Percentiles rank a stretch among this genome's conserved stretches.
These are phyloP conservation scores for Phycomyces blakesleeanus DNA, from an alignment of 192 early-diverging fungal species.

Conservation along the genomic window DNA sequence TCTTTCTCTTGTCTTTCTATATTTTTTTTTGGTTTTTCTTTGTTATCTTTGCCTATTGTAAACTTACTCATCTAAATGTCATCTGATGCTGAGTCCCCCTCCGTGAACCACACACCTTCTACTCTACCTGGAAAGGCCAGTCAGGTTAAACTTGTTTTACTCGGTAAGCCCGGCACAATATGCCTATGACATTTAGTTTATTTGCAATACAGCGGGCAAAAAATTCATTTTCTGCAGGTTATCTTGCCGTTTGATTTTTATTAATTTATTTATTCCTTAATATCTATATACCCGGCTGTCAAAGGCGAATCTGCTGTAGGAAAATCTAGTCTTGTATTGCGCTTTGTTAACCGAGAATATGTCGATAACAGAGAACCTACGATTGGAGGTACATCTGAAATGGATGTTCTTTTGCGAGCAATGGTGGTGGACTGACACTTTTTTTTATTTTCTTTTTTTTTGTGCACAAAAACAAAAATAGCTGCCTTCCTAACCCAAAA, in stretches of 20 bases:
- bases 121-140: constrained; percentile 65
- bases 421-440: neutral
- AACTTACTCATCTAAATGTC: constrained; percentile 1
- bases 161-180: constrained; percentile 46
- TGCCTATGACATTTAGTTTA: too few species aligned
- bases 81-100: constrained; percentile 18
- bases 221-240: neutral
- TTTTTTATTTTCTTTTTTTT: too few species aligned
- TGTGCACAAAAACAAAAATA: too few species aligned
- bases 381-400: constrained; percentile 74
- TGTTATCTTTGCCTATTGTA: neutral
- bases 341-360: constrained; percentile 94
- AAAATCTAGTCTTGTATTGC: constrained; percentile 92
- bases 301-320: constrained; percentile 93
- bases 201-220: too few species aligned
- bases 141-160: constrained; percentile 95
- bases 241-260: neutral
- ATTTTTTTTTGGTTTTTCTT: constrained; percentile 2
- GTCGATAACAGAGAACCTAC: constrained; percentile 97
- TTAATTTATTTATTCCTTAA: neutral
- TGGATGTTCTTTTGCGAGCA: neutral
- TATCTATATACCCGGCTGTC: neutral
- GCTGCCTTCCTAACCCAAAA: constrained; percentile 91
- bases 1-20: constrained; percentile 1
- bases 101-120: neutral